Evolutionary conservation across 2,329 filamentous ascomycete species (phyloP).

Genomic region (Allantophomopsis cytisporea): DNA sequence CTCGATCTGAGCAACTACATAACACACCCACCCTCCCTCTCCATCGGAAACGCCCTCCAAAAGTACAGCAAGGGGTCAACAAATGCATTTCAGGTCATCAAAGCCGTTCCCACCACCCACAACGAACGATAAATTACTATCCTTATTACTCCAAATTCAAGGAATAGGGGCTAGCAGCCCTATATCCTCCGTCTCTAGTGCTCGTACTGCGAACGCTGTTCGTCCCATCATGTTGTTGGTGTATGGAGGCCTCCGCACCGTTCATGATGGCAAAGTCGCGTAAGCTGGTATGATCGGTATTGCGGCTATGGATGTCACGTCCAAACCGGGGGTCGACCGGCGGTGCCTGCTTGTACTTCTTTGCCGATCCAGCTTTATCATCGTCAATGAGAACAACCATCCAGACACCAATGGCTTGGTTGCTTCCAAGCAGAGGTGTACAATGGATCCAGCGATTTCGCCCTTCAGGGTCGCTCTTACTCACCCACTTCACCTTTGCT

Average conservation of each 20-base stretch:
- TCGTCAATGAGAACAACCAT: constrained; percentile 64
- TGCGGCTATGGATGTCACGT: constrained; percentile 3
- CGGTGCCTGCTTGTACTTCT: constrained; percentile 13
- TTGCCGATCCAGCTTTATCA: constrained; percentile 21
- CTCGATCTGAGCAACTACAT: no score
- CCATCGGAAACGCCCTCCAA: no score
- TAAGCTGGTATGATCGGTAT: constrained; percentile 8
- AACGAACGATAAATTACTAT: no score
- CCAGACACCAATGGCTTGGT: constrained; percentile 61
- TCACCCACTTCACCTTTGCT: constrained; percentile 60
- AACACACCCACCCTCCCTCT: no score
- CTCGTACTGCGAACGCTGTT: no score
- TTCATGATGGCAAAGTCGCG: constrained; percentile 12
- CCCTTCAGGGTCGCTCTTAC: constrained; percentile 32
- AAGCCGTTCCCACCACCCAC: no score
- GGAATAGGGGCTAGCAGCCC: no score
- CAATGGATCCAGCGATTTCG: constrained; percentile 64
- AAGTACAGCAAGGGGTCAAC: no score
- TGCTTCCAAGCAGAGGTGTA: constrained; percentile 55
- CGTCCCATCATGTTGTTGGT: no score
- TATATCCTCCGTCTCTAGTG: no score
- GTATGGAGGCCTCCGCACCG: constrained; percentile 3
- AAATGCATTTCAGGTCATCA: no score
- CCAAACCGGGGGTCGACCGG: constrained; percentile 16
- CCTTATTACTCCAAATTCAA: no score